Evolutionary conservation across 805 yeast genomes (phyloP).

Genomic region (Hanseniaspora valbyensis): DNA sequence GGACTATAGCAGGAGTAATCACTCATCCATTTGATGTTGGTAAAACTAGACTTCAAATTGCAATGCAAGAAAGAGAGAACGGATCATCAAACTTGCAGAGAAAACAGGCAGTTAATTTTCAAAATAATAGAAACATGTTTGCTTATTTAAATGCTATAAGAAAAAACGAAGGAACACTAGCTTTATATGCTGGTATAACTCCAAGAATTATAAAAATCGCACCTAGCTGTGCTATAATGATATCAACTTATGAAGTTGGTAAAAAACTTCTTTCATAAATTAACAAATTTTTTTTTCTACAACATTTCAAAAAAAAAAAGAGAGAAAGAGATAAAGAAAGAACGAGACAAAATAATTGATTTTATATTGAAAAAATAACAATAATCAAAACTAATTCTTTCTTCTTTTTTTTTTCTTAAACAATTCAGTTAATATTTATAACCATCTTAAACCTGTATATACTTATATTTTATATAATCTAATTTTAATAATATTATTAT

Average conservation of each 20-base stretch:
- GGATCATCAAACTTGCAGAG: background rate
- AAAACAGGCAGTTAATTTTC: background rate
- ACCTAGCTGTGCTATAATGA: conserved; percentile 97
- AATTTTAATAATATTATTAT: no score
- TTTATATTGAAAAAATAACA: no score
- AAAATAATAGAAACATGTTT: conserved; percentile 42
- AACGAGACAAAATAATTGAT: no score
- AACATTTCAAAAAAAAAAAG: background rate
- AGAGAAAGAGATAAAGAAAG: no score
- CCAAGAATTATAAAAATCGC: conserved; percentile 88
- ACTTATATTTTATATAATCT: no score
- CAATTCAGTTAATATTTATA: background rate
- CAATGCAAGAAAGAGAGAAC: conserved; percentile 24
- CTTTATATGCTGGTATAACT: conserved; percentile 75
- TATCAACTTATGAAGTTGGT: conserved; percentile 83
- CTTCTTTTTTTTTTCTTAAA: background rate
- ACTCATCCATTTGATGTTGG: conserved; percentile 98
- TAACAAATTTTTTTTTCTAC: background rate
- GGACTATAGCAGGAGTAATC: conserved; percentile 68
- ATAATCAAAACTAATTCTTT: no score
- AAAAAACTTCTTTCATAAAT: conserved; percentile 41
- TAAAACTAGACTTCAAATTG: conserved; percentile 77
- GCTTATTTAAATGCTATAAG: conserved; percentile 52
- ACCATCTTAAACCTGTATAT: no score
- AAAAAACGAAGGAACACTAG: conserved; percentile 62